These are phyloP conservation scores for Torulaspora pretoriensis DNA, from an alignment of 1,139 yeast genomes.

Conservation along the genomic window DNA sequence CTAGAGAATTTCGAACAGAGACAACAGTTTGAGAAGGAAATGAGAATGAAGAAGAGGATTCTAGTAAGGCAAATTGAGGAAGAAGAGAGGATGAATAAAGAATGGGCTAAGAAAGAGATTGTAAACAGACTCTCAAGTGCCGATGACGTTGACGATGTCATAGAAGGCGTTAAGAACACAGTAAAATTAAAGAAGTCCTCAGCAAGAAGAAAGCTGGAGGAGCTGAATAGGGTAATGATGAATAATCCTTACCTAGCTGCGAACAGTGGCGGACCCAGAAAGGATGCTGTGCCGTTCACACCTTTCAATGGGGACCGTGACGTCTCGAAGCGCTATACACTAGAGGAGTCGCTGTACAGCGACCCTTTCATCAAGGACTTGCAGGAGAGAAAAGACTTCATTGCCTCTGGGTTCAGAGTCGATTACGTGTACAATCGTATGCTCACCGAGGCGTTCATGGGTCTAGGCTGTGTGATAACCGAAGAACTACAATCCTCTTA, in stretches of 20 bases:
- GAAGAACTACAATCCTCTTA: conserved; percentile 52
- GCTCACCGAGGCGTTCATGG: conserved; percentile 83
- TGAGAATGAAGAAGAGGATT: conserved; percentile 56
- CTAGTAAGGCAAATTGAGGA: conserved; percentile 66
- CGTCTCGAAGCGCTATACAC: conserved; percentile 41
- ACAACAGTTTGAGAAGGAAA: conserved; percentile 52
- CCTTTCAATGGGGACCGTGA: conserved; percentile 92
- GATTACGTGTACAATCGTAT: conserved; percentile 69
- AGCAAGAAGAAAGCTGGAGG: conserved; percentile 61
- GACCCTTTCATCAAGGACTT: conserved; percentile 63
- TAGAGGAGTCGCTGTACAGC: conserved; percentile 44
- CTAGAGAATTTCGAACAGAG: conserved; percentile 49
- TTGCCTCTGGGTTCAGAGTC: conserved; percentile 83
- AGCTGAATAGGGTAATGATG: conserved; percentile 46
- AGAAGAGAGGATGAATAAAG: conserved; percentile 58
- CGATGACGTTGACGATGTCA: conserved; percentile 46
- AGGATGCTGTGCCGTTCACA: conserved; percentile 61
- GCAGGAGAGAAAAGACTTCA: conserved; percentile 60
- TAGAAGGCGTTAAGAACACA: conserved; percentile 54
- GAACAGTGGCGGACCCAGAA: conserved; percentile 19
- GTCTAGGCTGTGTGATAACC: conserved; percentile 75
- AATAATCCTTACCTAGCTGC: conserved; percentile 35
- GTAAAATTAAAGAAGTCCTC: conserved; percentile 60
- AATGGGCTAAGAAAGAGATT: conserved; percentile 63
- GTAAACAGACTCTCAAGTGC: conserved; percentile 60